A percentile compares a stretch with the other conserved stretches of the same genome.
Conservation (phyloP, 208 protist species). For the Novymonas esmeraldas region DNA sequence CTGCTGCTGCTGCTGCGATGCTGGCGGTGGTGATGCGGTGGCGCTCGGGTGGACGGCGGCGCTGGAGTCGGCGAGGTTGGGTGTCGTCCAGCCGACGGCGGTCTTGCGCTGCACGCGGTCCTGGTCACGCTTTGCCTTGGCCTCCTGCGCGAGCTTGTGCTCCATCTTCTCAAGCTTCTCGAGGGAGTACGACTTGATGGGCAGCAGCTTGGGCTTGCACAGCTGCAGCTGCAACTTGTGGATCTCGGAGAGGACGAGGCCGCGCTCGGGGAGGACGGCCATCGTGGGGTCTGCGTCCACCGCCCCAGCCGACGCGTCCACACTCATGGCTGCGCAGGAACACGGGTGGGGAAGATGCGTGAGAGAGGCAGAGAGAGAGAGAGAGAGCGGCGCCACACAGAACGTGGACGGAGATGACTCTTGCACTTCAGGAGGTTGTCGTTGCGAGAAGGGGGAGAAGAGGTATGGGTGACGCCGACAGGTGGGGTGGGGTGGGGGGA, state of each 20-base stretch:
- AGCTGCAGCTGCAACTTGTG: slow-evolving; percentile 83
- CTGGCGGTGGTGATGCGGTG: background rate
- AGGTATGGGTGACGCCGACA: background rate
- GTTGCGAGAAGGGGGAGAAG: background rate
- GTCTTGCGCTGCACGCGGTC: slow-evolving; percentile 35
- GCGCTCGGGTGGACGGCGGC: too few species aligned
- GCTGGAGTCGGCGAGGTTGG: background rate
- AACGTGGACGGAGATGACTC: background rate
- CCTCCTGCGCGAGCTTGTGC: slow-evolving; percentile 57
- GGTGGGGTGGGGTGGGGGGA: background rate
- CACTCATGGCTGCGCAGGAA: slow-evolving; percentile 6
- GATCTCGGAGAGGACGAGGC: slow-evolving; percentile 80
- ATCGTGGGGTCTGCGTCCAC: slow-evolving; percentile 9
- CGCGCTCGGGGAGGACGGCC: slow-evolving; percentile 82
- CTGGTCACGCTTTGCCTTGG: slow-evolving; percentile 46
- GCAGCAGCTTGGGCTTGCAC: slow-evolving; percentile 96
- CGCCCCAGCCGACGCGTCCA: background rate
- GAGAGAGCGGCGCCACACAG: background rate
- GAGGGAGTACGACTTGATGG: slow-evolving; percentile 96
- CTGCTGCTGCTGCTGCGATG: too few species aligned
- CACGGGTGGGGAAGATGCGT: background rate
- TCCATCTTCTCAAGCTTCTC: slow-evolving; percentile 94
- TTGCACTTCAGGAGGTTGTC: too few species aligned
- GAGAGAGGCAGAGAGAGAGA: background rate
- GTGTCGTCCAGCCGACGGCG: slow-evolving; percentile 35